Evolutionary conservation across 176 grass and related monocot genomes (phyloP).

Genomic region (Carex cristatella): DNA sequence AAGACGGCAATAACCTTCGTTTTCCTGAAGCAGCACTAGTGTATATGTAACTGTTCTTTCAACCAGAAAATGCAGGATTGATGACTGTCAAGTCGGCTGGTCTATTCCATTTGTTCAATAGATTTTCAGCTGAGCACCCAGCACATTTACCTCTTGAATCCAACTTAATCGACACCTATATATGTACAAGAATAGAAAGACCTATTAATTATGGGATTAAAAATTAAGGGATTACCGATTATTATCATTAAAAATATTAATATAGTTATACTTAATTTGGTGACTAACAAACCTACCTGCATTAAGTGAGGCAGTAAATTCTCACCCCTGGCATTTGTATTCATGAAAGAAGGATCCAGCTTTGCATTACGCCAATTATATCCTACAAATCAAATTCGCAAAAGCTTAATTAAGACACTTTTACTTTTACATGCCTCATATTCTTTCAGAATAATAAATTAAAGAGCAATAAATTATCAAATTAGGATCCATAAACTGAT

Average conservation of each 20-base stretch:
- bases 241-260: not conserved
- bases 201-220: not conserved
- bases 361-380: conserved; percentile 33
- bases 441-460: not conserved
- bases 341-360: conserved; percentile 91
- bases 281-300: conserved; percentile 33
- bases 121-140: conserved; percentile 7
- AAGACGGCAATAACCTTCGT: conserved; percentile 55
- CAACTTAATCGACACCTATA: conserved; percentile 38
- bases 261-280: not conserved
- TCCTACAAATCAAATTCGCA: not conserved
- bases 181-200: conserved; percentile 16
- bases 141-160: too few relatives aligned
- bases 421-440: not conserved
- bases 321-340: conserved; percentile 29
- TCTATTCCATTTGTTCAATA: conserved; percentile 48
- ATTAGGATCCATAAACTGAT: not conserved
- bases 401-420: not conserved
- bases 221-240: too few relatives aligned
- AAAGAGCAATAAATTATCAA: not conserved
- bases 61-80: conserved; percentile 50
- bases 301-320: conserved; percentile 59
- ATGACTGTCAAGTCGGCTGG: conserved; percentile 74
- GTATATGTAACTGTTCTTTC: conserved; percentile 62
- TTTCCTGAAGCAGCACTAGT: conserved; percentile 36